Conservation (phyloP, 2,329 filamentous ascomycete genomes). For the Botryotinia narcissicola region DNA sequence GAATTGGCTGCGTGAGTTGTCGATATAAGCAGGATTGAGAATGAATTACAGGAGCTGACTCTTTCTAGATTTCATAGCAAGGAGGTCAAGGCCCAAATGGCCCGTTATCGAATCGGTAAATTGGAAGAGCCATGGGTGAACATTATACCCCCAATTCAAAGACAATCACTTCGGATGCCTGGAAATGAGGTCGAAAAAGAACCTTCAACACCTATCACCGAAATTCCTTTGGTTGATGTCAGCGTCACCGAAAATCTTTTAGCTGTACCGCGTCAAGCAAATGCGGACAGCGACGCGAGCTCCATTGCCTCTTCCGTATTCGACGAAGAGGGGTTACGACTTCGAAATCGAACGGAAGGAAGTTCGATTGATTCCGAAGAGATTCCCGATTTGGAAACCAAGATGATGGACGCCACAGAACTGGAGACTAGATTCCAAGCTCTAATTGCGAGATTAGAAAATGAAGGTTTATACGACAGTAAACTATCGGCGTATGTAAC, state of each 20-base stretch:
- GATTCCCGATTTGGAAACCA: background rate
- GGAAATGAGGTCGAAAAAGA: slow-evolving; percentile 8
- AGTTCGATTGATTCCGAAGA: slow-evolving; percentile 39
- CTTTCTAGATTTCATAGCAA: slow-evolving; percentile 70
- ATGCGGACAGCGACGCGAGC: slow-evolving; percentile 1
- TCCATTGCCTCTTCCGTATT: slow-evolving; percentile 9
- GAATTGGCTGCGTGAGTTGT: slow-evolving; percentile 81
- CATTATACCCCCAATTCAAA: slow-evolving; percentile 84
- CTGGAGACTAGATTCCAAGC: slow-evolving; percentile 7
- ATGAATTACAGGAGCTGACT: slow-evolving; percentile 1
- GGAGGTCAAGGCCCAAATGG: slow-evolving; percentile 74
- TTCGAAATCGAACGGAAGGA: slow-evolving; percentile 32
- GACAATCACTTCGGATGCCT: slow-evolving; percentile 1
- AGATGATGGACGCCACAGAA: slow-evolving; percentile 3
- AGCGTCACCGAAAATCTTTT: slow-evolving; percentile 68
- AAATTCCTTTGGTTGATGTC: slow-evolving; percentile 2
- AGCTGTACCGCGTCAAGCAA: slow-evolving; percentile 40
- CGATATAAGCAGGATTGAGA: background rate
- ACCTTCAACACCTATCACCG: background rate
- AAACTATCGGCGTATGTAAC: slow-evolving; percentile 76
- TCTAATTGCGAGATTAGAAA: slow-evolving; percentile 21
- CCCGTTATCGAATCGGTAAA: slow-evolving; percentile 75
- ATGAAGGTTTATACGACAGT: slow-evolving; percentile 79
- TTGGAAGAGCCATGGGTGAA: slow-evolving; percentile 82
- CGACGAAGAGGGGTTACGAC: background rate